These are phyloP conservation scores for Colletotrichum incanum DNA, from an alignment of 2,329 filamentous ascomycete species.

Conservation along the genomic window DNA sequence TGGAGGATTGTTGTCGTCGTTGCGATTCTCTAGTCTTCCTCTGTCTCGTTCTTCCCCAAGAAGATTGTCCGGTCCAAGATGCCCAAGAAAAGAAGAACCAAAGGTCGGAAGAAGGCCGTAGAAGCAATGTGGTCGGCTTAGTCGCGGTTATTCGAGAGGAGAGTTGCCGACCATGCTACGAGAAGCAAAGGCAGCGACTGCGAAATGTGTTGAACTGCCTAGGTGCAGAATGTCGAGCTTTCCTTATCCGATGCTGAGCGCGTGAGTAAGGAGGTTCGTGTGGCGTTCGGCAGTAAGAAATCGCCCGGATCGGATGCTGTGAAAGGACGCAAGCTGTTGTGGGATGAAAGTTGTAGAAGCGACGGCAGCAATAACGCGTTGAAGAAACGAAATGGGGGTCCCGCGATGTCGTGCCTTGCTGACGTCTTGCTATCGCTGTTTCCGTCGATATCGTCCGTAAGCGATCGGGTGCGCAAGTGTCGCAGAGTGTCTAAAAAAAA, in stretches of 20 bases:
- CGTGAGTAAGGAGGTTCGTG: constrained; percentile 16
- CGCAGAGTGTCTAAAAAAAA: constrained; percentile 13
- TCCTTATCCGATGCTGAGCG: constrained; percentile 17
- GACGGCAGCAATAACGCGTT: background rate
- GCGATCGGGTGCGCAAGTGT: constrained; percentile 21
- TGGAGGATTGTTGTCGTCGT: background rate
- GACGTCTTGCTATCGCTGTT: background rate
- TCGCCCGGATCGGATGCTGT: constrained; percentile 18
- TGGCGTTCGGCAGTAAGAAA: constrained; percentile 20
- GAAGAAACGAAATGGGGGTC: background rate
- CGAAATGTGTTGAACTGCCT: constrained; percentile 9
- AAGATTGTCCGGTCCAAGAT: constrained; percentile 6
- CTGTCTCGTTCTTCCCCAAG: constrained; percentile 30
- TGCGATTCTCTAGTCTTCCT: constrained; percentile 21
- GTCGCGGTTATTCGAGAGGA: constrained; percentile 20
- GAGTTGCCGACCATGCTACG: constrained; percentile 16
- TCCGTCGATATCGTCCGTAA: constrained; percentile 16
- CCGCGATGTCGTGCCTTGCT: constrained; percentile 5
- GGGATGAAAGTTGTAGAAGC: constrained; percentile 17
- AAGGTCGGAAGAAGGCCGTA: background rate
- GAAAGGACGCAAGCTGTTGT: background rate
- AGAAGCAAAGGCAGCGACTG: background rate
- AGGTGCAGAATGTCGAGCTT: constrained; percentile 16
- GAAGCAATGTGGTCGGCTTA: background rate
- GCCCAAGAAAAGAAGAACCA: constrained; percentile 13